Percentiles rank a stretch among this genome's conserved stretches.
These are phyloP conservation scores for Thalassiosira delicatula DNA, from an alignment of 352 stramenopile species.

Conservation along the genomic window DNA sequence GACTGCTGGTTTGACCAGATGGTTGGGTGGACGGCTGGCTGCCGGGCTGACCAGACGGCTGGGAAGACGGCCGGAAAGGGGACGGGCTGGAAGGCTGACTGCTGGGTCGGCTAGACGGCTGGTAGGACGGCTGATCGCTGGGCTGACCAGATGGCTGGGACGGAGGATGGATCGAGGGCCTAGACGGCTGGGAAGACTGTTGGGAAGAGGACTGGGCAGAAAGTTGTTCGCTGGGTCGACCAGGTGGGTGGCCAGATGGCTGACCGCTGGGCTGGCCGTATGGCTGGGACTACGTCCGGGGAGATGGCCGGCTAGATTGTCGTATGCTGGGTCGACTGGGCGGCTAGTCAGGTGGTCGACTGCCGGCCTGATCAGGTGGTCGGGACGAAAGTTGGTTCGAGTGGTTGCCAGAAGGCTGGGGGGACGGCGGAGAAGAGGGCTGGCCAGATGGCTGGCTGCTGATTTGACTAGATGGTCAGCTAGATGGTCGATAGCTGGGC, in stretches of 20 bases:
- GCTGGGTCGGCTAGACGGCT: not conserved
- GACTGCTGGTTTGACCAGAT: not conserved
- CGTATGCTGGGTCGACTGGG: not conserved
- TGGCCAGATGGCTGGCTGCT: not conserved
- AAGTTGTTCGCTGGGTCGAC: not conserved
- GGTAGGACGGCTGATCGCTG: not conserved
- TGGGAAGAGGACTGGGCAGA: not conserved
- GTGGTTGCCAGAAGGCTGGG: not conserved
- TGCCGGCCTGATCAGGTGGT: not conserved
- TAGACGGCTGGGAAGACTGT: not conserved
- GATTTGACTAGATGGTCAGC: not conserved
- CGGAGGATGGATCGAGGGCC: too few species aligned
- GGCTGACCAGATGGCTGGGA: not conserved
- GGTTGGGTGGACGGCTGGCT: not conserved
- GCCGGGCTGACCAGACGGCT: not conserved
- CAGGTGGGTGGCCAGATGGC: not conserved
- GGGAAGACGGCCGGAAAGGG: not conserved
- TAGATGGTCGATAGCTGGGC: constrained; percentile 1
- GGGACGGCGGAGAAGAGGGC: not conserved
- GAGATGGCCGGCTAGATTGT: not conserved
- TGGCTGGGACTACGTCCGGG: not conserved
- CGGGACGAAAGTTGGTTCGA: not conserved
- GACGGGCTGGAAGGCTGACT: not conserved
- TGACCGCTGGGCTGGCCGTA: not conserved
- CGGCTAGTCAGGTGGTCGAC: not conserved